Evolutionary conservation across 2,329 filamentous ascomycete species (phyloP).

Genomic region (Hysterium pulicare): DNA sequence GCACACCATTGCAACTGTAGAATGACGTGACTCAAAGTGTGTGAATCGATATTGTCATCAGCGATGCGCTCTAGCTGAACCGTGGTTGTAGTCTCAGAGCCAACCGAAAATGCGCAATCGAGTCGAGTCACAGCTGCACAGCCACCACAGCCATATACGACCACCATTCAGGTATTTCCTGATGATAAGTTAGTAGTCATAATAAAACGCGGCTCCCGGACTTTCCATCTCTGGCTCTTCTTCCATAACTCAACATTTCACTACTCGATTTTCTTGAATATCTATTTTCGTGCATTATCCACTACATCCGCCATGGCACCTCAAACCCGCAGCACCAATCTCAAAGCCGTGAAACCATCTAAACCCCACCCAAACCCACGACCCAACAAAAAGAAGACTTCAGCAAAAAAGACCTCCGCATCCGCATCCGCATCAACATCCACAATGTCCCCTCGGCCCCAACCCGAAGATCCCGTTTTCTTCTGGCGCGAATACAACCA

Average conservation of each 20-base stretch:
- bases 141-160: background rate
- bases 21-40: too few relatives aligned
- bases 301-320: background rate
- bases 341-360: background rate
- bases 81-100: too few relatives aligned
- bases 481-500: slow-evolving; percentile 43
- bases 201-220: too few relatives aligned
- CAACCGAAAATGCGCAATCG: too few relatives aligned
- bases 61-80: too few relatives aligned
- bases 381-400: background rate
- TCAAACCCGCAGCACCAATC: background rate
- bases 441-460: background rate
- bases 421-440: background rate
- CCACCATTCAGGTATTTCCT: background rate
- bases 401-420: background rate
- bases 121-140: background rate
- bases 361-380: background rate
- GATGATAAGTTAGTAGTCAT: background rate
- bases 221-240: too few relatives aligned
- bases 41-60: too few relatives aligned
- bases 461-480: slow-evolving; percentile 16
- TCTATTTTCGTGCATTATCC: background rate
- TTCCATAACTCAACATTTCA: too few relatives aligned
- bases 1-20: too few relatives aligned
- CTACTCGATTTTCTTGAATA: background rate